These are phyloP conservation scores for Lippia alba DNA, from an alignment of 305 asterid genomes.

Conservation along the genomic window DNA sequence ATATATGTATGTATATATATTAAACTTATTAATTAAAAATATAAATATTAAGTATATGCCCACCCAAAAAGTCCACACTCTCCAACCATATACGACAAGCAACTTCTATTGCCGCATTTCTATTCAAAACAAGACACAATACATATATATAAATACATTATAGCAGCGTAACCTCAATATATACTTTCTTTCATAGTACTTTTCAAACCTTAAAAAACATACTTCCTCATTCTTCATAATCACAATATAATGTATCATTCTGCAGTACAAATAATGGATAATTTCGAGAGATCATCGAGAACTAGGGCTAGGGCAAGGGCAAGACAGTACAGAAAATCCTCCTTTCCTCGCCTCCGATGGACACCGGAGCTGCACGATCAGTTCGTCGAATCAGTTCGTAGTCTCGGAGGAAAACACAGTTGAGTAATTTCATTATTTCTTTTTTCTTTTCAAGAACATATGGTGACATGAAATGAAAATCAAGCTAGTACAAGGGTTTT, in stretches of 20 bases:
- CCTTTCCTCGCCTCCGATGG: conserved; percentile 68
- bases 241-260: not conserved
- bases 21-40: too few species aligned
- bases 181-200: not conserved
- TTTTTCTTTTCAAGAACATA: too few species aligned
- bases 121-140: conserved; percentile 18
- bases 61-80: conserved; percentile 52
- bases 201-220: not conserved
- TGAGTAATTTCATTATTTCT: too few species aligned
- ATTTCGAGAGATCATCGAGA: conserved; percentile 5
- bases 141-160: not conserved
- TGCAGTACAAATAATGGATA: conserved; percentile 31
- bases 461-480: too few species aligned
- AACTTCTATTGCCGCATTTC: conserved; percentile 18
- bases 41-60: conserved; percentile 1
- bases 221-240: not conserved
- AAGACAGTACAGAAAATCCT: conserved; percentile 57
- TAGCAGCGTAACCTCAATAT: not conserved
- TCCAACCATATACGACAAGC: conserved; percentile 43
- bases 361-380: conserved; percentile 63
- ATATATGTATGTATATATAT: too few species aligned
- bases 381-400: conserved; percentile 54
- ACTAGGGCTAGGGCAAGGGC: conserved; percentile 24
- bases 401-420: conserved; percentile 67
- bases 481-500: too few species aligned